Conservation (phyloP, 2,329 filamentous ascomycete species). For the Cladosporium austrohemisphaericum region DNA sequence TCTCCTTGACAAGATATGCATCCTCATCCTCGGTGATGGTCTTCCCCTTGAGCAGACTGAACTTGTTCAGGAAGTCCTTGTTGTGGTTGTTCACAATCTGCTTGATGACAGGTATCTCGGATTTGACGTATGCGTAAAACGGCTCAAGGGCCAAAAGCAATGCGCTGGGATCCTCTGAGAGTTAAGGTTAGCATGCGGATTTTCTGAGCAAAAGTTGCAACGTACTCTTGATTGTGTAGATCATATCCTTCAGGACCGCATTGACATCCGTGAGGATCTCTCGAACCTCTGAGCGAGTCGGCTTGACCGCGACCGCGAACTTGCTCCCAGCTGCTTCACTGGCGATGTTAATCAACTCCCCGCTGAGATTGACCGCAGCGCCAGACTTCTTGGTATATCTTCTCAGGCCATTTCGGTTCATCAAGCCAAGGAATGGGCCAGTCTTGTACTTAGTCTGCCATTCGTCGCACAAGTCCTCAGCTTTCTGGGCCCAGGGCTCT, state of each 20-base stretch:
- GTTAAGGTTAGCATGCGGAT: not conserved
- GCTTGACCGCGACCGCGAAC: not conserved
- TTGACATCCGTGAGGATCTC: too few relatives aligned
- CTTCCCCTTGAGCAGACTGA: not conserved
- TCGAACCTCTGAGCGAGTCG: too few relatives aligned
- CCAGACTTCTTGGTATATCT: not conserved
- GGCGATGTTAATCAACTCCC: not conserved
- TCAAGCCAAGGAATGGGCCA: not conserved
- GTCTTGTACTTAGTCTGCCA: conserved; percentile 4
- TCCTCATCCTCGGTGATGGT: not conserved
- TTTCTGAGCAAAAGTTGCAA: not conserved
- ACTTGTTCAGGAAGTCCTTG: not conserved
- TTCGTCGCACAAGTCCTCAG: not conserved
- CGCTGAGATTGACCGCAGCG: conserved; percentile 10
- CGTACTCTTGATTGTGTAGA: not conserved
- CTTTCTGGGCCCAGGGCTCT: not conserved
- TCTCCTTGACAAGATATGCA: conserved; percentile 17
- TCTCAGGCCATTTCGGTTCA: conserved; percentile 3
- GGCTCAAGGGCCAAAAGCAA: conserved; percentile 16
- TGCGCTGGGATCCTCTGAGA: conserved; percentile 4
- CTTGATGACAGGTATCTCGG: conserved; percentile 13
- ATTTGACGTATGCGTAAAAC: conserved; percentile 16
- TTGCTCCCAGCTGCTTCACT: not conserved
- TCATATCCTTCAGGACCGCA: too few relatives aligned
- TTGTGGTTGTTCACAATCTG: not conserved